A percentile compares a stretch with the other conserved stretches of the same genome.
phyloP scores from a whole-genome alignment of 495 filamentous ascomycete species.

The Aspergillus sclerotioniger region DNA sequence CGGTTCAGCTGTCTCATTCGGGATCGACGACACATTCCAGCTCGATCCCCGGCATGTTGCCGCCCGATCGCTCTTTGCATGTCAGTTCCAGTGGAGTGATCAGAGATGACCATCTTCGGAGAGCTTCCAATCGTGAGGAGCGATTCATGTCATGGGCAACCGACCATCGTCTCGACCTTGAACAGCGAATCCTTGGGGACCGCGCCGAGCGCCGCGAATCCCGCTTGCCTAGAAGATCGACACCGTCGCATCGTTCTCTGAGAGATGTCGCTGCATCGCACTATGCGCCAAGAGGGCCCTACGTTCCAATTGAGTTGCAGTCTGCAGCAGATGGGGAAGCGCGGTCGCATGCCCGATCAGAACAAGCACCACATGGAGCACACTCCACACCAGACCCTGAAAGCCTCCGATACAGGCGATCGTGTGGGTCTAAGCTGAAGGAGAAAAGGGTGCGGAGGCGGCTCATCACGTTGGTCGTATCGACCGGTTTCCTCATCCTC shows the following conservation, averaged over 20 bases:
- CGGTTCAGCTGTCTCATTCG: slow-evolving; percentile 15
- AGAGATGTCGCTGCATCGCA: not conserved
- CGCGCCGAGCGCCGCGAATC: slow-evolving; percentile 7
- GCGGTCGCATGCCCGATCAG: not conserved
- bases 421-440: slow-evolving; percentile 53
- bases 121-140: not conserved
- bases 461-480: slow-evolving; percentile 57
- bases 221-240: not conserved
- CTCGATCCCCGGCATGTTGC: not conserved
- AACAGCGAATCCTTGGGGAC: slow-evolving; percentile 9
- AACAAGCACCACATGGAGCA: not conserved
- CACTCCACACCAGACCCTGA: not conserved
- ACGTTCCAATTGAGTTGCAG: slow-evolving; percentile 9
- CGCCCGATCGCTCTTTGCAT: not conserved
- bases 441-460: slow-evolving; percentile 52
- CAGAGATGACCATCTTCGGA: not conserved
- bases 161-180: slow-evolving; percentile 3
- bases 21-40: slow-evolving; percentile 16
- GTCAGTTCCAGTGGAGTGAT: not conserved
- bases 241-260: not conserved
- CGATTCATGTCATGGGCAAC: not conserved
- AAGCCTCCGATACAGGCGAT: slow-evolving; percentile 21
- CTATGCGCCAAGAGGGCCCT: slow-evolving; percentile 3
- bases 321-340: not conserved
- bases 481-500: slow-evolving; percentile 51